phyloP scores from a whole-genome alignment of 805 yeast species.

The Cephaloascus albidus region DNA sequence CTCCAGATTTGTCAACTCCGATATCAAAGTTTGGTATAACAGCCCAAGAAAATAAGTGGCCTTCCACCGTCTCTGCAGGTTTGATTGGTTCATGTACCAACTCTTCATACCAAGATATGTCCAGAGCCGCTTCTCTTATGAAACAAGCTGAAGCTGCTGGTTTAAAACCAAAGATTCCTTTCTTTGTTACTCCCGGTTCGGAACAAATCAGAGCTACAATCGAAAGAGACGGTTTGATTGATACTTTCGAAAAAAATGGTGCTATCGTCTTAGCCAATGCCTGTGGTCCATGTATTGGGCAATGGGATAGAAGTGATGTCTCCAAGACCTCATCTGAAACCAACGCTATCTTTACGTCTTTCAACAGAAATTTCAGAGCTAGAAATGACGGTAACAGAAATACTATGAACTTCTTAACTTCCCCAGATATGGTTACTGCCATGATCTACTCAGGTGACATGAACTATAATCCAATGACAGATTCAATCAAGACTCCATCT shows the following conservation, averaged over 20 bases:
- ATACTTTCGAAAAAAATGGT: conserved; percentile 76
- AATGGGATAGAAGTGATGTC: conserved; percentile 92
- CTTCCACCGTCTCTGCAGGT: conserved; percentile 79
- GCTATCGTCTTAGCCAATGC: conserved; percentile 94
- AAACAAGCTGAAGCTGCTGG: conserved; percentile 83
- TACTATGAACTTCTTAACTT: conserved; percentile 96
- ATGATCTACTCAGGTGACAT: conserved; percentile 93
- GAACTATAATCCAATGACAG: conserved; percentile 85
- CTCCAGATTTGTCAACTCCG: conserved; percentile 96
- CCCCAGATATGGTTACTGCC: conserved; percentile 96
- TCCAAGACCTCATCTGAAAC: conserved; percentile 52
- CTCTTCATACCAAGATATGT: conserved; percentile 97
- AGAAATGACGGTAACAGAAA: conserved; percentile 98
- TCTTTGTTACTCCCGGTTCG: conserved; percentile 96
- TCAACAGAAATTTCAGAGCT: conserved; percentile 95
- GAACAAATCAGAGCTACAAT: conserved; percentile 97
- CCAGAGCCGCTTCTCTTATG: conserved; percentile 87
- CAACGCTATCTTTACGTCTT: conserved; percentile 92
- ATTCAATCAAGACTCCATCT: conserved; percentile 59
- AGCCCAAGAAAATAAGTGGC: conserved; percentile 76
- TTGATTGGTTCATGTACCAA: conserved; percentile 97
- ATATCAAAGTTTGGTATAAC: conserved; percentile 71
- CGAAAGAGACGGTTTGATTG: conserved; percentile 86
- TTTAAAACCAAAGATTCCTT: conserved; percentile 81
- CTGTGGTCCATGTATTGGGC: conserved; percentile 99